These are phyloP conservation scores for Aphanomyces euteiches DNA, from an alignment of 352 stramenopile genomes.

Conservation along the genomic window DNA sequence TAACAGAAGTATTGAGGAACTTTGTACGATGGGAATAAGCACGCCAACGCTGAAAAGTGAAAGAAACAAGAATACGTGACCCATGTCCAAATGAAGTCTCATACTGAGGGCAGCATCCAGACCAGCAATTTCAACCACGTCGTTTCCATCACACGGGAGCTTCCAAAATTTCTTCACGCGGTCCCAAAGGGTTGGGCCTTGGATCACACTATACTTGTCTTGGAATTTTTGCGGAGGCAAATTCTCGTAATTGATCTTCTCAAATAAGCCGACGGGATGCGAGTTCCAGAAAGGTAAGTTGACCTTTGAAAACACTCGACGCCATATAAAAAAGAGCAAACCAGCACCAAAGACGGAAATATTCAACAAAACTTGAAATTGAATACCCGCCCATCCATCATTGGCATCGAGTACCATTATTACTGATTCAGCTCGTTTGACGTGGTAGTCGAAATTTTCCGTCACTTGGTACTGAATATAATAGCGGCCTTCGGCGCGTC, in stretches of 20 bases:
- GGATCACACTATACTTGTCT: slow-evolving; percentile 41
- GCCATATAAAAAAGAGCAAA: slow-evolving; percentile 60
- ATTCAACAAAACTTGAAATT: slow-evolving; percentile 64
- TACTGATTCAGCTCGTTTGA: slow-evolving; percentile 35
- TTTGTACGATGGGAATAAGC: slow-evolving; percentile 70
- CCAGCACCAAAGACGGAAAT: slow-evolving; percentile 48
- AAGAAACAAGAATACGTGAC: slow-evolving; percentile 55
- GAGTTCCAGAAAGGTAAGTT: slow-evolving; percentile 61
- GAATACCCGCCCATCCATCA: slow-evolving; percentile 56
- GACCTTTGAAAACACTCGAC: slow-evolving; percentile 44
- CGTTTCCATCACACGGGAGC: slow-evolving; percentile 47
- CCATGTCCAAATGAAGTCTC: slow-evolving; percentile 63
- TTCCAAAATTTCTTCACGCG: slow-evolving; percentile 49
- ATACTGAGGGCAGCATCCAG: slow-evolving; percentile 63
- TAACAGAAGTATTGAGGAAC: background rate
- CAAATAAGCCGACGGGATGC: slow-evolving; percentile 57
- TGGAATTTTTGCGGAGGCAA: slow-evolving; percentile 42
- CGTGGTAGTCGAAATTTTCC: slow-evolving; percentile 13
- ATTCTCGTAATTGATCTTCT: slow-evolving; percentile 69
- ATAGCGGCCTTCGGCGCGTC: slow-evolving; percentile 18
- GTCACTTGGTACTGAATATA: slow-evolving; percentile 27
- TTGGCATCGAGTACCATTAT: slow-evolving; percentile 47
- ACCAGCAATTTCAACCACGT: slow-evolving; percentile 59
- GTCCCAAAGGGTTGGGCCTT: slow-evolving; percentile 39
- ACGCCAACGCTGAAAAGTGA: slow-evolving; percentile 61